Base-by-base conservation (phyloP, 148 eudicot genomes). In the Rhododendron mucronatum region DNA sequence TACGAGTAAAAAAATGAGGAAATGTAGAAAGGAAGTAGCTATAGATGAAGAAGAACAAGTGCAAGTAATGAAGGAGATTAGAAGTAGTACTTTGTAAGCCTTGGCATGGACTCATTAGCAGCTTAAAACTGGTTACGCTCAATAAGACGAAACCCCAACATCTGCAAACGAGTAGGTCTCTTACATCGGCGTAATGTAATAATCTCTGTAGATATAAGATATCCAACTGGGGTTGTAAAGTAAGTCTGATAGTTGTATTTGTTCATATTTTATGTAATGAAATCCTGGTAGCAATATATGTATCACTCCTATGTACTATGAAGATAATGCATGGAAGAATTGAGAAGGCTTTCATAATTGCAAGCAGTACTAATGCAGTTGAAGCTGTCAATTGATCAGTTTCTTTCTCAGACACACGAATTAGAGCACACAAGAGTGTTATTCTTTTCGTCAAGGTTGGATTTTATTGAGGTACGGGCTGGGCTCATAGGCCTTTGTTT, bases 11-110 rank as follows among this genome's bases (percentile, higher is more conserved):
- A 55, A 71, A 71, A 71, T 45, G 86, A 81, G 28, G 65, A 30
- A 21, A 53, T 15, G 44, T 53, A 53, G 41, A 59, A 53, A 53
- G 20, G 67, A 81, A 33, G 76, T 13, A 71, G 76, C 39, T 30
- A 15, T 71, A 71, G 76, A 71, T 71, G 41, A 33, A 20, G 44
- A 89, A 69, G 69, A 85, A 82, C 37, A 79, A 69, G 30, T 67
- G 83, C 75, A 78, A 82, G 81, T 61, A 20, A 67, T 82, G 84
- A 50, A 67, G 48, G 88, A 81, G 84, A 86, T 83, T 77, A 80
- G 65, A 21, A 47, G 28, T 63, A 48, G 28, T 63, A 50, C 41
- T 5, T 63, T 71, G 51, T 82, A 75, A 57, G 78, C 84, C 33
- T 59, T 75, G 83, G 82, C 71, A 47, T 35, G 41, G 77, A 18